Percentiles rank a stretch among this genome's conserved stretches.
phyloP scores from a whole-genome alignment of 768 basidiomycete species.

The Hemileccinum rubropunctum region DNA sequence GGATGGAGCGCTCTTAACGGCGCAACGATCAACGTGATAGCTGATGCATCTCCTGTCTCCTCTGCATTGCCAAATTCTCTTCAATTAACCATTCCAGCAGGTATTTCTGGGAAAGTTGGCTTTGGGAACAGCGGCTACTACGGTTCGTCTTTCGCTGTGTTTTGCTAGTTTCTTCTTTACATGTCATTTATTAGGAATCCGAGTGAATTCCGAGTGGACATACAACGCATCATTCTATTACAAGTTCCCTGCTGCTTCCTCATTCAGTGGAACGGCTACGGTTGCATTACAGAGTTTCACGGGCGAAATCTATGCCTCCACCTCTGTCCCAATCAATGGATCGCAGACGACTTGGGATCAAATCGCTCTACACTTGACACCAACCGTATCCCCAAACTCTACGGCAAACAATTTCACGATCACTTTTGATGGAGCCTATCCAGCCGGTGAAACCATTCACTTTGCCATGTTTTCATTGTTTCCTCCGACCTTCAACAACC shows the following conservation, averaged over 20 bases:
- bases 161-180: no score
- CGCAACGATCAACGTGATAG: slow-evolving; percentile 49
- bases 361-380: slow-evolving; percentile 40
- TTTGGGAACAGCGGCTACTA: slow-evolving; percentile 57
- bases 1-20: no score
- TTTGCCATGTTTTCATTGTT: slow-evolving; percentile 63
- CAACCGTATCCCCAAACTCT: slow-evolving; percentile 37
- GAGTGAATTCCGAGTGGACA: slow-evolving; percentile 44
- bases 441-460: slow-evolving; percentile 43
- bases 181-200: slow-evolving; percentile 43
- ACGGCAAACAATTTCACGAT: slow-evolving; percentile 51
- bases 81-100: slow-evolving; percentile 43
- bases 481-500: slow-evolving; percentile 61
- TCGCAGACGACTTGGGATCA: slow-evolving; percentile 49
- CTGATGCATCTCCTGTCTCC: slow-evolving; percentile 50
- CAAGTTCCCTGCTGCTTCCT: slow-evolving; percentile 44
- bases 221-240: slow-evolving; percentile 63
- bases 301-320: slow-evolving; percentile 42
- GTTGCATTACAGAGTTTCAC: slow-evolving; percentile 43
- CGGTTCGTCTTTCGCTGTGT: slow-evolving; percentile 35
- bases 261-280: slow-evolving; percentile 39
- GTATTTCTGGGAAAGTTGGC: slow-evolving; percentile 39
- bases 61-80: slow-evolving; percentile 59
- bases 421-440: slow-evolving; percentile 42
- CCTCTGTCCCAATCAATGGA: slow-evolving; percentile 36